Evolutionary conservation across 192 early-diverging fungal species (phyloP).

Genomic region (Jimgerdemannia lactiflua): DNA sequence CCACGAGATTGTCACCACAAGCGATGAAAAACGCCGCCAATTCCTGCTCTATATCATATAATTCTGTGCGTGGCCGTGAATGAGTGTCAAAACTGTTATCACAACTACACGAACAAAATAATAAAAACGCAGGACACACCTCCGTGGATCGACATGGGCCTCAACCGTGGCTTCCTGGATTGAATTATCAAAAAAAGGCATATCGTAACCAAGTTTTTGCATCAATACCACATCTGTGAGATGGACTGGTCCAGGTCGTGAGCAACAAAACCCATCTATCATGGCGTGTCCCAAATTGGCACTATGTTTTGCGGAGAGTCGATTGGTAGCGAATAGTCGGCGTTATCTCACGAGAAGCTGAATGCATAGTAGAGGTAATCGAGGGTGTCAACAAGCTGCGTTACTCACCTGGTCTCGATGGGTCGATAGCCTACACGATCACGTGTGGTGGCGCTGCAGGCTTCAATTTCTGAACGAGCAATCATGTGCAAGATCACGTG

Average conservation of each 20-base stretch:
- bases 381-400: not conserved
- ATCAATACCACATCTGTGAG: not conserved
- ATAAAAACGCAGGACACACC: too few relatives aligned
- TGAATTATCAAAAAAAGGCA: too few relatives aligned
- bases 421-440: constrained; percentile 57
- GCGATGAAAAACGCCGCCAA: constrained; percentile 47
- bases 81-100: constrained; percentile 1
- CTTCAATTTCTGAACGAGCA: constrained; percentile 28
- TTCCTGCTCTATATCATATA: constrained; percentile 21
- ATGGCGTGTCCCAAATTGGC: constrained; percentile 36
- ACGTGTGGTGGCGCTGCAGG: constrained; percentile 65
- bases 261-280: constrained; percentile 34
- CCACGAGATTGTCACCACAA: constrained; percentile 32
- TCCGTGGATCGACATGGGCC: constrained; percentile 19
- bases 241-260: not conserved
- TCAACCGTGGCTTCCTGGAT: constrained; percentile 44
- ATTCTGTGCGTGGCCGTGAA: not conserved
- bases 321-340: constrained; percentile 1
- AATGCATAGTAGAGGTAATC: not conserved
- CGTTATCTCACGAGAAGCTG: constrained; percentile 26
- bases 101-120: too few relatives aligned
- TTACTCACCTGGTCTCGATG: constrained; percentile 25
- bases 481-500: too few relatives aligned
- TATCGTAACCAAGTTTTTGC: not conserved
- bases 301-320: constrained; percentile 25